phyloP scores from a whole-genome alignment of 2,329 filamentous ascomycete genomes.

The Exophiala mesophila region DNA sequence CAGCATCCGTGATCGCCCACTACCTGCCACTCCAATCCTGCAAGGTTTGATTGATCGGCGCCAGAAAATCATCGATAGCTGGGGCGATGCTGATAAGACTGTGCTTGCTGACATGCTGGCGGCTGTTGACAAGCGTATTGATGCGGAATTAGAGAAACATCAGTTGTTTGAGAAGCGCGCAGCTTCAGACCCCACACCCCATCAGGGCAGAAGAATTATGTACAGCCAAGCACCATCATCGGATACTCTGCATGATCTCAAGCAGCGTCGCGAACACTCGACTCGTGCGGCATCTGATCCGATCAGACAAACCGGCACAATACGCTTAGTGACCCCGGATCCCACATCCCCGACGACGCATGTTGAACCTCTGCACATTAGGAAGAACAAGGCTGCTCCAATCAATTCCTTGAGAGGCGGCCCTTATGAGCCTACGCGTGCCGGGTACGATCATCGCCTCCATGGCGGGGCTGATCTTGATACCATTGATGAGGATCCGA shows the following conservation, averaged over 20 bases:
- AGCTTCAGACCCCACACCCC: constrained; percentile 43
- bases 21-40: constrained; percentile 43
- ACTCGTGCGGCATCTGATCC: constrained; percentile 33
- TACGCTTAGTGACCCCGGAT: constrained; percentile 53
- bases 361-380: constrained; percentile 52
- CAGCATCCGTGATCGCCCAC: constrained; percentile 35
- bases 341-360: constrained; percentile 41
- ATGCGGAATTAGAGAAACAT: constrained; percentile 32
- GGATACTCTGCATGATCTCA: constrained; percentile 26
- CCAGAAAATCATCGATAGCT: constrained; percentile 51
- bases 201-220: constrained; percentile 2
- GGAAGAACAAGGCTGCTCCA: constrained; percentile 39
- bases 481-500: constrained; percentile 40
- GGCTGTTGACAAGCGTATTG: constrained; percentile 55
- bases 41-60: constrained; percentile 56
- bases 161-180: constrained; percentile 35
- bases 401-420: constrained; percentile 23
- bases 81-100: constrained; percentile 40
- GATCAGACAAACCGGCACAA: constrained; percentile 40
- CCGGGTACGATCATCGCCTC: constrained; percentile 29
- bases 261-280: constrained; percentile 9
- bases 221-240: constrained; percentile 15
- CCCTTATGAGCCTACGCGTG: constrained; percentile 31
- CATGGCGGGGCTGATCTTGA: constrained; percentile 33
- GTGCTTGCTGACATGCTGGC: constrained; percentile 53